Evolutionary conservation across 257 asterid genomes (phyloP).

Genomic region (Ballota nigra): DNA sequence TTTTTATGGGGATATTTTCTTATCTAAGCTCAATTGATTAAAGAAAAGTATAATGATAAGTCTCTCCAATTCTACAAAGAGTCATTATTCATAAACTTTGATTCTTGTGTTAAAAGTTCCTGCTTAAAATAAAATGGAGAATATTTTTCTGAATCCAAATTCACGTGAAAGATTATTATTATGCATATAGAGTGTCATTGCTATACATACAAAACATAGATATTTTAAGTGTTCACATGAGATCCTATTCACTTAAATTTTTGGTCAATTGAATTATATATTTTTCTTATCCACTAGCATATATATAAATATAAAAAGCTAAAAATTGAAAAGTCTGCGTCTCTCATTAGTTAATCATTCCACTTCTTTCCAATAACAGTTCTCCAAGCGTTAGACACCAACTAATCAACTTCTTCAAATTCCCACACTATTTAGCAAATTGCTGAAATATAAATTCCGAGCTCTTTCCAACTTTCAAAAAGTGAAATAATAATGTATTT

Average conservation of each 20-base stretch:
- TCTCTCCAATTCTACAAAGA: neutral
- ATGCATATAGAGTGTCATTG: too few species aligned
- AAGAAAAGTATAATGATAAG: neutral
- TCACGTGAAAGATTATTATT: too few species aligned
- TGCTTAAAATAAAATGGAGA: too few species aligned
- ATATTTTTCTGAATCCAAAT: too few species aligned
- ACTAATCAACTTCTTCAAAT: neutral
- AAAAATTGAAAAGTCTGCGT: neutral
- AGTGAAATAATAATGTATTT: neutral
- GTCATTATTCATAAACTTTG: too few species aligned
- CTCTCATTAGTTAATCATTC: neutral
- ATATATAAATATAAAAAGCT: neutral
- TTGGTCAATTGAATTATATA: too few species aligned
- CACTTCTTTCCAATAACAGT: neutral
- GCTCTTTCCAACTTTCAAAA: neutral
- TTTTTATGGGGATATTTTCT: neutral
- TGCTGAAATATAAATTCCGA: neutral
- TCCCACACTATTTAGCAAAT: neutral
- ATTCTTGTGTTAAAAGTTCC: too few species aligned
- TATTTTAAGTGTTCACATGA: too few species aligned
- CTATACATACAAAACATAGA: too few species aligned
- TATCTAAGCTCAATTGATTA: too few species aligned
- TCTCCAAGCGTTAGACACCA: neutral
- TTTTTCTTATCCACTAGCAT: neutral
- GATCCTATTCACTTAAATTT: too few species aligned